Evolutionary conservation across 768 basidiomycete species (phyloP), one percentile per base, ranked within the genome.

Genomic region (Termitomyces sp.): DNA sequence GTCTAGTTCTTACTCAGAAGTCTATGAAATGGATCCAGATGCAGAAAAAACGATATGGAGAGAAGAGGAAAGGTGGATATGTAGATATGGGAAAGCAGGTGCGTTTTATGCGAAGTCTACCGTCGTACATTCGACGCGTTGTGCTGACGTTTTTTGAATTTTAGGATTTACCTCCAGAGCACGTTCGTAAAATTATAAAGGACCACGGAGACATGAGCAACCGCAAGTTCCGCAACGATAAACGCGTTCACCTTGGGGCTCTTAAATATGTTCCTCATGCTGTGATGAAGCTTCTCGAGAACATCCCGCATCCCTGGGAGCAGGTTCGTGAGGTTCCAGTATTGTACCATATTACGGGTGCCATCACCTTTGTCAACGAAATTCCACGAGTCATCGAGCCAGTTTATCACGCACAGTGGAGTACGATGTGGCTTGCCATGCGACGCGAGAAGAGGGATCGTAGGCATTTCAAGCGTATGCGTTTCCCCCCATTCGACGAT

Each of bases 131-230:
- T 35, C 8, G 55, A 58, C 58, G 55, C 55, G 65, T 50, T 52
- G 3, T 36, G 35, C 50, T 59, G 36, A 62, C 64, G 33, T 55
- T 62, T 55, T 55, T 62, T 56, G 53, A 64, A 63, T 51, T 38
- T 8, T 55, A 95, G 91, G 95, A 97, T 73, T 77, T 97, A 60
- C 97, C 97, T 58, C 93, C 95, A 33, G 97, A 99, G 73, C 95
- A 98, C 70, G 89, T 99, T 64, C 88, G 97, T 61, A 98, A 98
- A 88, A 98, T 99, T 68, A 95, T 98, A 79, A 95, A 98, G 77
- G 97, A 98, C 75, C 96, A 98, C 68, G 95, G 96, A 64, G 95
- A 98, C 78, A 98, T 99, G 97, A 95, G 93, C 75, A 96, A 95
- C 72, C 86, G 97, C 72, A 99, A 99, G 80, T 99, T 98, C 74